phyloP scores from a whole-genome alignment of 129 eudicot species.

The Flaveria trinervia region DNA sequence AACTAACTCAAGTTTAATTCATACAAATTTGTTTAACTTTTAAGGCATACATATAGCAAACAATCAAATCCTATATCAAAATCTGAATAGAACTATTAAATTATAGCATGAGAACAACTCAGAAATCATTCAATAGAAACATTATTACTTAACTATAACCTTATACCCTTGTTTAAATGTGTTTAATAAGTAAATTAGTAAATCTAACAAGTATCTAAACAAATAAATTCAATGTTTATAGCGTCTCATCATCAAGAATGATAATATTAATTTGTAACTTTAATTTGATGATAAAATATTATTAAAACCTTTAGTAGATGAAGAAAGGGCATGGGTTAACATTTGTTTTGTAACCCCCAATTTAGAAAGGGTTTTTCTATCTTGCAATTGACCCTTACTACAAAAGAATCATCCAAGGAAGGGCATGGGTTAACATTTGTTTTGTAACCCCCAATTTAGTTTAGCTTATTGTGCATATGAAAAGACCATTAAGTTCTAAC shows the following conservation, averaged over 20 bases:
- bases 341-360: too few species aligned
- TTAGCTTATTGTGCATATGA: constrained; percentile 7
- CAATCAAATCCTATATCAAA: too few species aligned
- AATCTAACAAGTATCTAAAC: too few species aligned
- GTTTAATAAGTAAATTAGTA: not conserved
- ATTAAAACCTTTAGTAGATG: constrained; percentile 7
- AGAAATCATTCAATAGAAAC: too few species aligned
- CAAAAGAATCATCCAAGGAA: constrained; percentile 10
- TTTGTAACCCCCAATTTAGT: constrained; percentile 3
- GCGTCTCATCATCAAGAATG: not conserved
- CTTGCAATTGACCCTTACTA: constrained; percentile 31
- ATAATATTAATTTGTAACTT: not conserved
- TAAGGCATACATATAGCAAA: too few species aligned
- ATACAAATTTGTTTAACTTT: too few species aligned
- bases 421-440: constrained; percentile 10
- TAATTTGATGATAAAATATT: constrained; percentile 4
- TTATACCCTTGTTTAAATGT: too few species aligned
- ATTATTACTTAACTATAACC: too few species aligned
- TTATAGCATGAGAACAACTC: too few species aligned
- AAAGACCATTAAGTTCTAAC: not conserved
- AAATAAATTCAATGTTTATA: not conserved
- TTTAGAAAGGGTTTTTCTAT: constrained; percentile 16
- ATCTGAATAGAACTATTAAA: too few species aligned
- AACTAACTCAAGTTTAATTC: too few species aligned
- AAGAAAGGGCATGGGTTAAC: too few species aligned